Base-by-base conservation (phyloP, 1,139 yeast species). In the Candida sojae region DNA sequence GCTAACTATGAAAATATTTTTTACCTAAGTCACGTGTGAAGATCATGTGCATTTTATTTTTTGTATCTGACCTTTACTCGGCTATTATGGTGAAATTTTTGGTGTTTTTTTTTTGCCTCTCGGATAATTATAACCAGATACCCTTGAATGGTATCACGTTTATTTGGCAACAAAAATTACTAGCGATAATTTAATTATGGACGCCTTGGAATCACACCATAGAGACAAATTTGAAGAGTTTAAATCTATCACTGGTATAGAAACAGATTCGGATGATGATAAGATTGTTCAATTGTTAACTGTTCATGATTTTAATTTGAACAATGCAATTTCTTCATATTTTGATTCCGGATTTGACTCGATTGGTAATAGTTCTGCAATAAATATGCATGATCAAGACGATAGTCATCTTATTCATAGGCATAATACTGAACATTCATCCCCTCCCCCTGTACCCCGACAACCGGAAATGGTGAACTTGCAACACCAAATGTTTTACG, bases 311-410 rank as follows among this genome's bases (percentile, higher is more conserved):
- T 76, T 75, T 74, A 69, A 80, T 56, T 62, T 82, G 49, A 82
- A 81, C 53, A 68, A 68, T 47, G 79, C 85, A 11, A 66, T 80
- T 28, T 72, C 78, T 9, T 66, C 75, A 45, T 82, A 68, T 57
- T 80, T 81, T 54, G 86, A 82, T 53, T 66, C 72, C 12, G 81
- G 83, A 35, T 73, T 75, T 50, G 70, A 68, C 2, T 53, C 66
- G 31, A 58, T 67, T 36, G 45, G 39, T n/a, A 17, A 33, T 10
- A 44, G 46, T 21, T 41, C 61, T 9, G 63, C 60, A 3, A 49
- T 51, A 3, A 62, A 63, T 30, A 42, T 56, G 6, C 49, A 57
- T 30, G 61, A 56, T 11, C 51, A 48, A 2, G 57, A 33, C 11
- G 48, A 45, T 17, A 41, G 35, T 29, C 38, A 41, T 12, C 12